phyloP scores from a whole-genome alignment of 2,329 filamentous ascomycete genomes.

The Neonectria sp. region DNA sequence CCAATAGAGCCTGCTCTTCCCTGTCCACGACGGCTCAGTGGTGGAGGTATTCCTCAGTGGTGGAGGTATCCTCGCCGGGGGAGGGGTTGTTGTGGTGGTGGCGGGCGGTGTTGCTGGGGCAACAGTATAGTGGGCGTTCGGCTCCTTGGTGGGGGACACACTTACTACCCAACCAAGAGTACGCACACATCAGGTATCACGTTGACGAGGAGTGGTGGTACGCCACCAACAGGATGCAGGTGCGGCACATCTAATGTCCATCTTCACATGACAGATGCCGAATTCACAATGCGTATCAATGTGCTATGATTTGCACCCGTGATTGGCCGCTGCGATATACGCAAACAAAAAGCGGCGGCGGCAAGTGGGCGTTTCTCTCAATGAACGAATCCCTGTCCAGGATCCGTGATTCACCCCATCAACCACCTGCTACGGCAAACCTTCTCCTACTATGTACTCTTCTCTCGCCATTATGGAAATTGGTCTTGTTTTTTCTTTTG shows the following conservation, averaged over 20 bases:
- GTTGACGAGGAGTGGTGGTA: not conserved
- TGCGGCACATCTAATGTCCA: not conserved
- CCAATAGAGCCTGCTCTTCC: slow-evolving; percentile 10
- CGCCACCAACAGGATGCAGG: slow-evolving; percentile 18
- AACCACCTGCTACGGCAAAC: slow-evolving; percentile 11
- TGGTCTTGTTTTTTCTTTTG: not conserved
- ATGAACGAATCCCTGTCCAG: not conserved
- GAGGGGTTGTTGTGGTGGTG: slow-evolving; percentile 23
- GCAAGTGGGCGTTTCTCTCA: not conserved
- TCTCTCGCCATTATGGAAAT: not conserved
- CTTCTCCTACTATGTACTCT: not conserved
- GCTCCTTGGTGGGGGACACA: slow-evolving; percentile 3
- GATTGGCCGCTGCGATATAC: not conserved
- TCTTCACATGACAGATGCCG: not conserved
- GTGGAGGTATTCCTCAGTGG: slow-evolving; percentile 3
- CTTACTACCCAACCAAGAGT: not conserved
- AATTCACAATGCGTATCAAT: not conserved
- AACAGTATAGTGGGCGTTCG: not conserved
- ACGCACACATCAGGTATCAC: not conserved
- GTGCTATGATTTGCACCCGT: not conserved
- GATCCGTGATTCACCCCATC: slow-evolving; percentile 20
- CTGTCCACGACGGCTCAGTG: not conserved
- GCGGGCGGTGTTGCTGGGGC: slow-evolving; percentile 15
- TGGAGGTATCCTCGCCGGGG: slow-evolving; percentile 2
- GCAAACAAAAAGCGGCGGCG: not conserved